phyloP scores from a whole-genome alignment of 164 flowering plant genomes.

The Aristolochia fimbriata region DNA sequence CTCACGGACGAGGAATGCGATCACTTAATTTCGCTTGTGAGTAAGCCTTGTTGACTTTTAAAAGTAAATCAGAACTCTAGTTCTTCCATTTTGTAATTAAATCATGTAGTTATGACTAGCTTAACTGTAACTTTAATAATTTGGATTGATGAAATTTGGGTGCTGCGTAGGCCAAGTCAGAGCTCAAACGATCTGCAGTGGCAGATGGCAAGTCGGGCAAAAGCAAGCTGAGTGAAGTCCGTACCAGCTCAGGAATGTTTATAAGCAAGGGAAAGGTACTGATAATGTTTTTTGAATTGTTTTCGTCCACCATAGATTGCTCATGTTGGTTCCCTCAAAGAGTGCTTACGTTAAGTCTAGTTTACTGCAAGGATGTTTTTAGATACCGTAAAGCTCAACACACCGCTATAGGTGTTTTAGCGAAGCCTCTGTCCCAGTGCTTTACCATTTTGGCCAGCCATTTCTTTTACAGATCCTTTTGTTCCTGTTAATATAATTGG shows the following conservation, averaged over 20 bases:
- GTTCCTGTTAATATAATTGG: no score
- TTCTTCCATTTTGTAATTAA: no score
- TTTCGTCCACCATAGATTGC: neutral
- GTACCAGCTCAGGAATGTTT: conserved; percentile 97
- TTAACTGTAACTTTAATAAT: neutral
- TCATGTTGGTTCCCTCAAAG: no score
- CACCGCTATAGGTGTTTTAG: no score
- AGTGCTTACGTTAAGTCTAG: no score
- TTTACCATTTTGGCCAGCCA: no score
- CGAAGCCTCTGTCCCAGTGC: no score
- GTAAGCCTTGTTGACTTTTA: conserved; percentile 8
- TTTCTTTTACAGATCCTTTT: no score
- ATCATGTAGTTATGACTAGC: no score
- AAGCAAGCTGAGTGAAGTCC: conserved; percentile 75
- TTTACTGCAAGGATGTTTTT: no score
- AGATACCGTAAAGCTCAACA: no score
- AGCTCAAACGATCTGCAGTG: conserved; percentile 86
- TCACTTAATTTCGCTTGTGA: conserved; percentile 78
- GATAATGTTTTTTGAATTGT: neutral
- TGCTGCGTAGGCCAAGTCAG: conserved; percentile 65
- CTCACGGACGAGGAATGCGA: conserved; percentile 85
- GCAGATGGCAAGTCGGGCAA: conserved; percentile 79
- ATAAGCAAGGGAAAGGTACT: conserved; percentile 69
- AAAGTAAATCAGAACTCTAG: no score
- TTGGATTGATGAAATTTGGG: neutral